Evolutionary conservation across 2,329 filamentous ascomycete genomes (phyloP), one percentile per base, ranked within the genome.

Genomic region (Verticillium dahliae): DNA sequence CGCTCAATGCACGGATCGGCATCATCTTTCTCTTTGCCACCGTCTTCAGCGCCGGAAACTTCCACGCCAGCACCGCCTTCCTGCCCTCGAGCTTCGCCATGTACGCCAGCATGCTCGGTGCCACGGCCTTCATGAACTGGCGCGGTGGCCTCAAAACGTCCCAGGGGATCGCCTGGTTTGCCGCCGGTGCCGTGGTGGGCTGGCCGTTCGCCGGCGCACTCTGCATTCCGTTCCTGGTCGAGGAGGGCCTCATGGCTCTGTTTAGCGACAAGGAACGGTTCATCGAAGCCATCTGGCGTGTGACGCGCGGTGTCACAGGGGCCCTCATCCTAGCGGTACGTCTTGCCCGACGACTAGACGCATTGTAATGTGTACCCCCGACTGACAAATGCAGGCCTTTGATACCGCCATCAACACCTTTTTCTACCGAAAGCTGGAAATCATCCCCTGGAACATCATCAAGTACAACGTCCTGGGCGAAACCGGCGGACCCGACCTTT

Each of bases 41-140:
- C 63, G 78, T 91, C 58, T 87, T 89, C 62, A 96, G 90, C 64
- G 91, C 95, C 0, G 95, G 95, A 54, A 96, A 97, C 82, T 98
- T 97, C 72, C 92, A 97, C 74, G 90, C 95, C 4, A 92, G 91
- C 62, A 84, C 90, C 1, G 87, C 94, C 6, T 97, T 91, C 71
- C 80, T 99, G 5, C 95, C 95, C 0, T 97, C 93, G 9, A 97
- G 90, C 74, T 99, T 99, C 71, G 90, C 95, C 70, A 99, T 99
- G 95, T 97, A 96, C 73, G 90, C 88, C 63, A 88, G 86, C 14
- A 95, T 95, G 82, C 80, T 98, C 7, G 95, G 93, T 11, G 85
- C 92, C 61, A 85, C 92, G 1, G 87, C 91, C 0, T 99, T 98
- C 74, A 90, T 99, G 85, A 91, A 97, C 75, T 95, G 91, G 89